Base-by-base conservation (phyloP, 306 rosid genomes). In the Prunus mume region DNA sequence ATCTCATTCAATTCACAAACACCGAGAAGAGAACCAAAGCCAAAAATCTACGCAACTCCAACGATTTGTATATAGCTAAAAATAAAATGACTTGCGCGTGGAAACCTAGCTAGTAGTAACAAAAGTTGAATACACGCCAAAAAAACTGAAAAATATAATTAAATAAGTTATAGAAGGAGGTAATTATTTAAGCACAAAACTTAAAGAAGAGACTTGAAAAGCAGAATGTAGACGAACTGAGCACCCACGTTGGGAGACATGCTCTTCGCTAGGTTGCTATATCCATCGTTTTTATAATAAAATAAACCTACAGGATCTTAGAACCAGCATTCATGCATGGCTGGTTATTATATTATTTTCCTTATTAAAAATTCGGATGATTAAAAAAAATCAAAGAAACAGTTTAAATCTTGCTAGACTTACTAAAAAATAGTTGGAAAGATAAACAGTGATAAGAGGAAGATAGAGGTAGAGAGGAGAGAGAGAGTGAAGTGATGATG, bases 271-370 rank as follows among this genome's bases (percentile, higher is more conserved):
- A 22, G 20, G 20, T 38, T n/a, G 50, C 50, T 65, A 66, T 66
- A 68, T 2, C 2, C 55, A 34, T 12, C 3, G n/a, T 5, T 51
- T 30, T 50, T 28, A 19, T 28, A 34, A 54, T 20, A 34, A 71
- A 54, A 60, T 25, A 60, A 60, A 5, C 52, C 51, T n/a, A 32
- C 41, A 32, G 51, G 34, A 71, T 38, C 54, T 34, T 34, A 65
- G 65, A 72, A 72, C 41, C 38, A 27, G 6, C 64, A n/a, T 46
- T 65, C 57, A 58, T 58, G 57, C 68, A 73, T 43, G 54, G 55
- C 77, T 19, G 18, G 32, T 2, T 11, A 17, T 41, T 56, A 20
- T 55, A 5, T 6, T 14, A 14, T 30, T 14, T 27, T 63, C n/a
- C 25, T 49, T 7, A 43, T 24, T 60, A 25, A 60, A 60, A 25